These are phyloP conservation scores for Globisporangium abappressorium DNA, from an alignment of 352 stramenopile genomes.

Conservation along the genomic window DNA sequence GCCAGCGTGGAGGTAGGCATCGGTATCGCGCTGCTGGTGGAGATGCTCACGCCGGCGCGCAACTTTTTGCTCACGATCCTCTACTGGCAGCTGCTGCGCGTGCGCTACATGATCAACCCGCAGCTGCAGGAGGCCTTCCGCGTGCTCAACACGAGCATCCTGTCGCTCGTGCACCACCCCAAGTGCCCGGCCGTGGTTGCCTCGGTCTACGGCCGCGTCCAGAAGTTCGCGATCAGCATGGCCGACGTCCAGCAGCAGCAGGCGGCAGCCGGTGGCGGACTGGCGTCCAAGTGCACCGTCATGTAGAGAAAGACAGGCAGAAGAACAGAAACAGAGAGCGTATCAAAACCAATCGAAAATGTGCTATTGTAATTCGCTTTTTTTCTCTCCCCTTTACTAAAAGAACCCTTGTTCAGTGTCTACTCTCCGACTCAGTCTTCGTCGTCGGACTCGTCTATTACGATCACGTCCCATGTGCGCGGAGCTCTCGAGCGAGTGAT, in stretches of 20 bases:
- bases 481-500: slow-evolving; percentile 30
- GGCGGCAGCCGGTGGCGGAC: slow-evolving; percentile 24
- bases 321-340: not conserved
- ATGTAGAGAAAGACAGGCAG: slow-evolving; percentile 45
- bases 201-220: slow-evolving; percentile 63
- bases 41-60: slow-evolving; percentile 78
- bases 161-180: slow-evolving; percentile 61
- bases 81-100: slow-evolving; percentile 89
- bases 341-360: slow-evolving; percentile 1
- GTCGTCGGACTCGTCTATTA: slow-evolving; percentile 73
- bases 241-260: slow-evolving; percentile 46
- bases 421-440: slow-evolving; percentile 20
- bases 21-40: slow-evolving; percentile 72
- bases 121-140: slow-evolving; percentile 83
- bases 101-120: slow-evolving; percentile 91
- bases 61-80: slow-evolving; percentile 87
- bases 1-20: slow-evolving; percentile 84
- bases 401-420: not conserved
- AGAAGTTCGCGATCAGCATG: slow-evolving; percentile 69
- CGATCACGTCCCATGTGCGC: slow-evolving; percentile 68
- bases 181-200: slow-evolving; percentile 58
- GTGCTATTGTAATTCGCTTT: not conserved
- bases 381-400: not conserved
- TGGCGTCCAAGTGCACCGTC: slow-evolving; percentile 56
- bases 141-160: slow-evolving; percentile 57